phyloP scores from a whole-genome alignment of 768 basidiomycete species.

The Lactarius psammicola region DNA sequence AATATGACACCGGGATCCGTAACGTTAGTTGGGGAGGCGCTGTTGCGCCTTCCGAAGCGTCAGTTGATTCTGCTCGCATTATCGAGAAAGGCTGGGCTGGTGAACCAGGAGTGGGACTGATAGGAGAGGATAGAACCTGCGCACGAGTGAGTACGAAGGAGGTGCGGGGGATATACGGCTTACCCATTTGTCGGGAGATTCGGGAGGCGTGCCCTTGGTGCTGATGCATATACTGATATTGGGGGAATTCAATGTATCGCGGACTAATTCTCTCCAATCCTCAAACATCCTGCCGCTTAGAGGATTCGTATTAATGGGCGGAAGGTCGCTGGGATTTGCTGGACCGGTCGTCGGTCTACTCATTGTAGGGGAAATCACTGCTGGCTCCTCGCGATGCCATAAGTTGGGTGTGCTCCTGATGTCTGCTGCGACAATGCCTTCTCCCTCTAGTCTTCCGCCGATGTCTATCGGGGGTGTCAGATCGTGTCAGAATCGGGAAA shows the following conservation, averaged over 20 bases:
- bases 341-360: background rate
- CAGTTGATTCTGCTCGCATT: background rate
- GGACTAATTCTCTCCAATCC: constrained; percentile 7
- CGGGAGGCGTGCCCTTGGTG: background rate
- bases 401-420: background rate
- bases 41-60: background rate
- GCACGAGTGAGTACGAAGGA: background rate
- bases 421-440: constrained; percentile 4
- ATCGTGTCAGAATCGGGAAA: background rate
- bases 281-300: background rate
- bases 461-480: constrained; percentile 1
- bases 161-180: background rate
- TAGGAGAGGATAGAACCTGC: constrained; percentile 2
- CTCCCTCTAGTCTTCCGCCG: constrained; percentile 18
- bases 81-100: background rate
- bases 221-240: constrained; percentile 1
- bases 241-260: background rate
- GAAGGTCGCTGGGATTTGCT: background rate
- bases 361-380: no score
- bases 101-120: background rate
- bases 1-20: background rate
- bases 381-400: background rate
- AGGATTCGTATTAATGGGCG: background rate
- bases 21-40: background rate
- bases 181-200: background rate